Evolutionary conservation across 2,329 filamentous ascomycete species (phyloP), one percentile per base, ranked within the genome.

Genomic region (Penicillium janthinellum): DNA sequence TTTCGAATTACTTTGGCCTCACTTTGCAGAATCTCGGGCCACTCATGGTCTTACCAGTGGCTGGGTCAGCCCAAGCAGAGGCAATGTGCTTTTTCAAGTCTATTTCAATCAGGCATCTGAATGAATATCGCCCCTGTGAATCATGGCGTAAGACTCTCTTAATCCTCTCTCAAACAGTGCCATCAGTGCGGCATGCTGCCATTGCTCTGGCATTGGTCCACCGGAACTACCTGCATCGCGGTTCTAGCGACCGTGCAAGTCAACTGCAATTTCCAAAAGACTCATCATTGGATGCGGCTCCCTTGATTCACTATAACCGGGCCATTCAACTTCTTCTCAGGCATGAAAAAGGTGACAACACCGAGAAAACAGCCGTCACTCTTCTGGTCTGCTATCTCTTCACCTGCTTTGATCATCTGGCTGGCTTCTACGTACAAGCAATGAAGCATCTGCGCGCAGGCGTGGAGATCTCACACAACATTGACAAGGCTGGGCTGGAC

Each of bases 351-450:
- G 42, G 42, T 45, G 42, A 28, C 22, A 66, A 56, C 50, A 57
- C 50, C 49, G 62, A 71, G 63, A 65, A n/a, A 60, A 75, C 62
- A 60, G 70, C 68, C 39, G 59, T 75, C 55, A 75, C 74, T 4
- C 71, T 78, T 48, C 58, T 78, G 60, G 72, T 75, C 48, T 78
- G 75, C 63, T 77, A 78, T 65, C 73, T 78, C 35, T 76, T 78
- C 63, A 73, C 65, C 62, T 77, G 75, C 66, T 75, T 76, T 60
- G 76, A 77, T 58, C 66, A 76, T 53, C 70, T 78, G 38, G 68
- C 68, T 6, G 73, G 74, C 35, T 71, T 75, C 62, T 54, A 75
- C 55, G 62, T 70, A 52, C 73, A 76, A 65, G 73, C 74, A 63
- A 54, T 73, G 25, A 73, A 70, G 56, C 75, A 78, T 57, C 61